Conservation (phyloP, 306 rosid genomes). For the Castanopsis chinensis region DNA sequence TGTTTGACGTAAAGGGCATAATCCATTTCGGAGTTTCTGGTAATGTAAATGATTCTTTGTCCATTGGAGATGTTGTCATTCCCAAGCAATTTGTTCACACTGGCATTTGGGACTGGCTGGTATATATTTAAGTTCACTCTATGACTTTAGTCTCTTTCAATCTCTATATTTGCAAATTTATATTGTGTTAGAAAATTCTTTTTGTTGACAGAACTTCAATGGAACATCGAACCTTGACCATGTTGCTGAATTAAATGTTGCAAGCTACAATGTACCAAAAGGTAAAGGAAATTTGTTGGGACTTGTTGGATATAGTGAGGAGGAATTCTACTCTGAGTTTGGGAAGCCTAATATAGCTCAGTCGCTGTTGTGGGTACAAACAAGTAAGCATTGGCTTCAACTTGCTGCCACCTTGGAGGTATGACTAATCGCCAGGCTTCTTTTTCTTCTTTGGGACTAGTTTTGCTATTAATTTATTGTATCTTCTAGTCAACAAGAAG, state of each 20-base stretch:
- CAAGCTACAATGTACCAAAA: slow-evolving; percentile 33
- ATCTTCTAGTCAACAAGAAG: too few relatives aligned
- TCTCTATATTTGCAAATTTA: neutral
- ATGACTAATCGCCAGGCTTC: neutral
- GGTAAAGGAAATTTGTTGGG: slow-evolving; percentile 39
- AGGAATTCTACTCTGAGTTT: slow-evolving; percentile 27
- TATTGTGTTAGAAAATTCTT: neutral
- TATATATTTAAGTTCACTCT: neutral
- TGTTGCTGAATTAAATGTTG: slow-evolving; percentile 29
- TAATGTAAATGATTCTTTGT: slow-evolving; percentile 43
- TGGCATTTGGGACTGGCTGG: slow-evolving; percentile 53
- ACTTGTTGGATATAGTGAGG: slow-evolving; percentile 24
- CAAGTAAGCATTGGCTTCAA: slow-evolving; percentile 36
- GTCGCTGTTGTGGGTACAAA: slow-evolving; percentile 30
- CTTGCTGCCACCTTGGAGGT: slow-evolving; percentile 41
- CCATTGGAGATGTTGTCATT: slow-evolving; percentile 47
- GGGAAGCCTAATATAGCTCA: slow-evolving; percentile 23
- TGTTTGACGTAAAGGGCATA: slow-evolving; percentile 41
- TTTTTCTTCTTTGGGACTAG: neutral
- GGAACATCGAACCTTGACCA: slow-evolving; percentile 6
- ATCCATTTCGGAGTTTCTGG: slow-evolving; percentile 56
- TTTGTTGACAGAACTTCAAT: slow-evolving; percentile 32
- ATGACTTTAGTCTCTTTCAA: neutral
- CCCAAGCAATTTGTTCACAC: slow-evolving; percentile 40
- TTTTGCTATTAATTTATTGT: too few relatives aligned